Base-by-base conservation (phyloP, 331 rosid species). In the Pyrus hybrid region DNA sequence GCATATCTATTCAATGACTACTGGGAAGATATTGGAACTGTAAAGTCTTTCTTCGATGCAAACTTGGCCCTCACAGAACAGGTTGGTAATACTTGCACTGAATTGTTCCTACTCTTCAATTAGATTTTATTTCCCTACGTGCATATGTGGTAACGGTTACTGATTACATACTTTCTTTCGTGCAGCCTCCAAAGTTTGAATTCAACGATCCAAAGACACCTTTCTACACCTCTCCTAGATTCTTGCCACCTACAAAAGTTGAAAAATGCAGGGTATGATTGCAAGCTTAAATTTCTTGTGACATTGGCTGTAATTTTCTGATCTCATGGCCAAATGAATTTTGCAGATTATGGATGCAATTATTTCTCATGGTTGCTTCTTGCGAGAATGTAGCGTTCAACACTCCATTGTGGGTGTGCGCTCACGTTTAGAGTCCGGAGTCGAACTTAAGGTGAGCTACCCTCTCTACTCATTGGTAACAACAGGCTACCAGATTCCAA, bases 1-100 rank as follows among this genome's bases (percentile, higher is more conserved):
- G 97, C 98, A 29, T 93, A 85, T 84, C 78, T 93, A 73, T 93
- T 93, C 85, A 91, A 93, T 79, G 96, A 93, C 82, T 93, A 93
- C 82, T 93, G 98, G 98, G 98, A 93, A 82, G 98, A 93, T 82
- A 93, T 93, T 63, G 98, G 97, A 83, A 93, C 98, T 56, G 80
- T 93, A 29, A 83, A 88, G 87, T 91, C 96, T 64, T 91, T 93
- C 80, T 93, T 93, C 63, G 93, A 91, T 76, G 90, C 98, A 64
- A 93, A 91, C 84, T 74, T 93, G 76, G 98, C 93, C 76, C 90
- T 93, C 58, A 93, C 98, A 66, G 90, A 89, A 22, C 97, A 87
- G 86, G 98, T 91, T 53, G 69, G 79, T 77, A 51, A 22, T 37
- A 68, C 57, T 62, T 13, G 29, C 43, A 45, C 29, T 61, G 57